Evolutionary conservation across 345 rosid genomes (phyloP).

Genomic region (Psidium guajava): DNA sequence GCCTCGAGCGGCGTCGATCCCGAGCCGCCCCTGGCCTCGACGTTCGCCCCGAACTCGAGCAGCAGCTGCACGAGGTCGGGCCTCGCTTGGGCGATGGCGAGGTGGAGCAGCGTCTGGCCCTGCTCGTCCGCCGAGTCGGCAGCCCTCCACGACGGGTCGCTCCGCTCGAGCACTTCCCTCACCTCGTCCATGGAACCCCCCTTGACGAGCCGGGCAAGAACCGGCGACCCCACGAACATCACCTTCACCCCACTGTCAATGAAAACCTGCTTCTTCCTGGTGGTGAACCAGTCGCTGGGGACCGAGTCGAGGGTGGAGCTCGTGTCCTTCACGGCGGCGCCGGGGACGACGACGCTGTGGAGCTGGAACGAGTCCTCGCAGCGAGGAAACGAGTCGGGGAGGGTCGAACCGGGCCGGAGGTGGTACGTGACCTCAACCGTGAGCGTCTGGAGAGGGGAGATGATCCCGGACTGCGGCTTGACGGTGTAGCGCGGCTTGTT

Average conservation of each 20-base stretch:
- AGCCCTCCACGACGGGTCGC: conserved; percentile 36
- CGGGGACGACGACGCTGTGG: conserved; percentile 65
- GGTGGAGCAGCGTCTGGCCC: conserved; percentile 41
- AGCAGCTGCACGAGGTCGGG: conserved; percentile 56
- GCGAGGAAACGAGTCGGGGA: conserved; percentile 34
- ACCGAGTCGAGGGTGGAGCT: conserved; percentile 28
- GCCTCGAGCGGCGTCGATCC: conserved; percentile 47
- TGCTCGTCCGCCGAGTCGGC: conserved; percentile 29
- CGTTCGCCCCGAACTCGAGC: conserved; percentile 38
- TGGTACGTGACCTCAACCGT: conserved; percentile 38
- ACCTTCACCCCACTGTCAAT: conserved; percentile 47
- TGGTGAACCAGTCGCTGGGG: conserved; percentile 52
- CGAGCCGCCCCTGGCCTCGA: conserved; percentile 29
- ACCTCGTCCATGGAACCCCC: conserved; percentile 47
- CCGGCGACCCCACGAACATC: conserved; percentile 51
- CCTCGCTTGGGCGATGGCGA: conserved; percentile 37
- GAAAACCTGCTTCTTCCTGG: conserved; percentile 58
- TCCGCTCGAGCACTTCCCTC: conserved; percentile 42
- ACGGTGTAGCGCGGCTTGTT: conserved; percentile 35
- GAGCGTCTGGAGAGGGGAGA: conserved; percentile 34
- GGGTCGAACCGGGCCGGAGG: conserved; percentile 18
- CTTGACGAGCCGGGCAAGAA: conserved; percentile 32
- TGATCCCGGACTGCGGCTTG: conserved; percentile 49
- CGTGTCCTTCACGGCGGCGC: conserved; percentile 40
- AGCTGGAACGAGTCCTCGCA: conserved; percentile 38